Conservation (phyloP, 2,329 filamentous ascomycete species). For the Fusarium temperatum region DNA sequence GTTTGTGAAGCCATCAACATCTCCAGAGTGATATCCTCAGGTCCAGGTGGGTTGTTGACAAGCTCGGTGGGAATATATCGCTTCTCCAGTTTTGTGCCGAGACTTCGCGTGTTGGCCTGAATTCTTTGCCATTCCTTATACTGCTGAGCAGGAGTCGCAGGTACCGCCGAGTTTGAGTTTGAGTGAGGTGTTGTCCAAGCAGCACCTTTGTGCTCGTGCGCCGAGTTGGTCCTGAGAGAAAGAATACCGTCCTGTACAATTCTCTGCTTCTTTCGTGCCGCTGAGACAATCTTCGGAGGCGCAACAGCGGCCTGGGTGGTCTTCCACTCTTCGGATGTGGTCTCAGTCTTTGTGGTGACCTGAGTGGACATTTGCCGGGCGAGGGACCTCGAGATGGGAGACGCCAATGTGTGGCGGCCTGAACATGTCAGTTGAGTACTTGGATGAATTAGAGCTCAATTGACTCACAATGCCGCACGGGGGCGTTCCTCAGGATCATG, state of each 20-base stretch:
- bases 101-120: constrained; percentile 53
- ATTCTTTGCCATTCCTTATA: constrained; percentile 50
- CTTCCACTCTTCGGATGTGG: constrained; percentile 35
- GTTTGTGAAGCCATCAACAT: constrained; percentile 87
- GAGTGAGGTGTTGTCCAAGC: constrained; percentile 48
- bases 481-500: constrained; percentile 67
- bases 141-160: constrained; percentile 51
- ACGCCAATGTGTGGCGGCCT: constrained; percentile 64
- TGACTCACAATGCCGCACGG: constrained; percentile 63
- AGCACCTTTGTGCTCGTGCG: constrained; percentile 45
- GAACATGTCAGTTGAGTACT: constrained; percentile 7
- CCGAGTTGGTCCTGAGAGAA: constrained; percentile 48
- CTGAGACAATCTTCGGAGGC: constrained; percentile 39
- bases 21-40: constrained; percentile 87
- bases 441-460: constrained; percentile 7
- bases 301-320: constrained; percentile 30
- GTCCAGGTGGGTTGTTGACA: constrained; percentile 75
- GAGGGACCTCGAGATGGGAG: constrained; percentile 51
- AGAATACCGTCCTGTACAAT: constrained; percentile 46
- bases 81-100: constrained; percentile 60
- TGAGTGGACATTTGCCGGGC: constrained; percentile 48
- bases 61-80: constrained; percentile 74
- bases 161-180: constrained; percentile 48
- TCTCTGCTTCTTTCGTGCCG: constrained; percentile 47
- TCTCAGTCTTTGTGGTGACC: constrained; percentile 27